A percentile compares a stretch with the other conserved stretches of the same genome.
Conservation (phyloP, 495 filamentous ascomycete species). For the Paragyromitra xinjiangensis region DNA sequence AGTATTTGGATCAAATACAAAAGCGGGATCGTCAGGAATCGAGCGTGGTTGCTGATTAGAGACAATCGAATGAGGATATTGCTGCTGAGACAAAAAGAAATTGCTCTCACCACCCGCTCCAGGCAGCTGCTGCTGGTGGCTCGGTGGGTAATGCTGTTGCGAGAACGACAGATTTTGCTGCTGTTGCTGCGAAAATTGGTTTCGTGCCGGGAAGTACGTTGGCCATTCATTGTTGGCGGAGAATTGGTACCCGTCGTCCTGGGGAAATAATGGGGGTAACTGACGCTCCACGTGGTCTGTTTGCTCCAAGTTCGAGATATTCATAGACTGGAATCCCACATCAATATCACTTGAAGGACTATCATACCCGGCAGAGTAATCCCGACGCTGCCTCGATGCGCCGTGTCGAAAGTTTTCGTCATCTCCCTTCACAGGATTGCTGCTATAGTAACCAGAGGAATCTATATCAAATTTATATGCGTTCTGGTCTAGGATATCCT, state of each 20-base stretch:
- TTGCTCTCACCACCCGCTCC: slow-evolving; percentile 11
- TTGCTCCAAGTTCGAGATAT: slow-evolving; percentile 21
- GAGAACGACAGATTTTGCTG: not conserved
- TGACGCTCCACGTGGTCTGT: slow-evolving; percentile 35
- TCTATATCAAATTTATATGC: slow-evolving; percentile 45
- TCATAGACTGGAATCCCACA: slow-evolving; percentile 29
- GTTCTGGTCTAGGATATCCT: slow-evolving; percentile 19
- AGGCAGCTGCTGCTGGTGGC: slow-evolving; percentile 4
- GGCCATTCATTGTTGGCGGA: slow-evolving; percentile 19
- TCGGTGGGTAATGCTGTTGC: slow-evolving; percentile 17
- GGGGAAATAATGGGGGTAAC: slow-evolving; percentile 25
- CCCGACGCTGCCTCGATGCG: slow-evolving; percentile 18
- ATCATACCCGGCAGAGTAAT: slow-evolving; percentile 34
- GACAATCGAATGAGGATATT: slow-evolving; percentile 24
- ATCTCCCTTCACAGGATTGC: slow-evolving; percentile 32
- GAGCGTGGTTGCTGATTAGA: slow-evolving; percentile 41
- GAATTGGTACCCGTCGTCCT: slow-evolving; percentile 29
- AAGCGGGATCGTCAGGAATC: slow-evolving; percentile 30
- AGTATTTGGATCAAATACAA: slow-evolving; percentile 10
- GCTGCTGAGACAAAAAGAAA: slow-evolving; percentile 16
- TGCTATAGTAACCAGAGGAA: slow-evolving; percentile 42
- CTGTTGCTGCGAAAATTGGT: slow-evolving; percentile 12
- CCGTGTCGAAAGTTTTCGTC: slow-evolving; percentile 40
- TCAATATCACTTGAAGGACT: slow-evolving; percentile 42
- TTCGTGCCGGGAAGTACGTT: slow-evolving; percentile 9